phyloP scores from a whole-genome alignment of 2,329 filamentous ascomycete genomes.

The Xylariaceae sp. region DNA sequence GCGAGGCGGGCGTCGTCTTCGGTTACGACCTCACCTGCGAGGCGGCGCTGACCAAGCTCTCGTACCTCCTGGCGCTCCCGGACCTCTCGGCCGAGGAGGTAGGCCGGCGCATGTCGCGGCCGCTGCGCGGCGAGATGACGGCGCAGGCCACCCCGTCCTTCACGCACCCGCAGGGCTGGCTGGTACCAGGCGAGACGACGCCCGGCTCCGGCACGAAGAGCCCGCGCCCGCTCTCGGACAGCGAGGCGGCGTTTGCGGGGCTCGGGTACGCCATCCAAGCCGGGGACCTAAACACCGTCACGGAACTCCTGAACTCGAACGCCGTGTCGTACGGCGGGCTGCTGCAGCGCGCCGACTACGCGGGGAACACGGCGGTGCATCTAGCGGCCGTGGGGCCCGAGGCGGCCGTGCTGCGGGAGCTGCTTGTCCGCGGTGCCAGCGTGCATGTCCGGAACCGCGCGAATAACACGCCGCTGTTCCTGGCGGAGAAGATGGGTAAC shows the following conservation, averaged over 20 bases:
- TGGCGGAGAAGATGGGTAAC: conserved; percentile 57
- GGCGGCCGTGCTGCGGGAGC: conserved; percentile 52
- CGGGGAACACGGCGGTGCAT: conserved; percentile 68
- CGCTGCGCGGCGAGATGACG: conserved; percentile 80
- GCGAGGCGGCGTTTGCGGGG: conserved; percentile 64
- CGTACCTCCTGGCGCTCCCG: conserved; percentile 72
- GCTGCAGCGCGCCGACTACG: conserved; percentile 73
- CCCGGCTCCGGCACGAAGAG: conserved; percentile 58
- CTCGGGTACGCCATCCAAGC: conserved; percentile 76
- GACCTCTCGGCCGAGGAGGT: conserved; percentile 63
- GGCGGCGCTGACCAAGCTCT: conserved; percentile 85
- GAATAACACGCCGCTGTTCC: conserved; percentile 62
- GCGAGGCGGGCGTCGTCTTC: conserved; percentile 80
- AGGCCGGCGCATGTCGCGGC: conserved; percentile 64
- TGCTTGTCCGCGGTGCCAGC: conserved; percentile 59
- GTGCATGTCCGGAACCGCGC: conserved; percentile 63
- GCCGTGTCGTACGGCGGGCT: conserved; percentile 52
- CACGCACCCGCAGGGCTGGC: conserved; percentile 63
- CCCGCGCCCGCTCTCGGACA: conserved; percentile 42
- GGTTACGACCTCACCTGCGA: conserved; percentile 87
- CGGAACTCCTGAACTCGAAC: conserved; percentile 63
- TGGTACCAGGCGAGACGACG: conserved; percentile 41
- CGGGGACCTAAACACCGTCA: conserved; percentile 62
- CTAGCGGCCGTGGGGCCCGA: conserved; percentile 53
- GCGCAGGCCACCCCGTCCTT: conserved; percentile 70